Conservation (phyloP, 225 moss, liverwort and hornwort genomes). For the Ulota crispa region DNA sequence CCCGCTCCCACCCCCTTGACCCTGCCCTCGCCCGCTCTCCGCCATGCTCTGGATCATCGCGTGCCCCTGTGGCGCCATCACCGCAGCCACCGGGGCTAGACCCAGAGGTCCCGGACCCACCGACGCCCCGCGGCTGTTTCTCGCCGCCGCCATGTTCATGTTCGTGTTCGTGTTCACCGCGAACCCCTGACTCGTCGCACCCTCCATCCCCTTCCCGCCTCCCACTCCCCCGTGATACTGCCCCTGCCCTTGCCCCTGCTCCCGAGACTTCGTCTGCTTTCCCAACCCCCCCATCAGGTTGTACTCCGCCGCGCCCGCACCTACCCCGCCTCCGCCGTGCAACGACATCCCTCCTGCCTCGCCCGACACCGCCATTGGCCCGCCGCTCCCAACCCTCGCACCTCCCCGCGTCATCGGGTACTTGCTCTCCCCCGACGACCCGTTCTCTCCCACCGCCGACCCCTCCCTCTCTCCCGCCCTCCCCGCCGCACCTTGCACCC, state of each 20-base stretch:
- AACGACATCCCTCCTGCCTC: constrained; percentile 40
- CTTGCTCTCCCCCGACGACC: constrained; percentile 66
- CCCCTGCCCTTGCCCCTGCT: constrained; percentile 33
- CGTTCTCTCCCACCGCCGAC: constrained; percentile 46
- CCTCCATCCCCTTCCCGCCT: constrained; percentile 54
- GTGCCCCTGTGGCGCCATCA: constrained; percentile 94
- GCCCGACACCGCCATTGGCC: constrained; percentile 34
- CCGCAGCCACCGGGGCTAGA: constrained; percentile 77
- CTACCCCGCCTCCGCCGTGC: constrained; percentile 10
- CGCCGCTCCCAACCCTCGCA: constrained; percentile 23
- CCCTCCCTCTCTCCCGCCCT: constrained; percentile 60
- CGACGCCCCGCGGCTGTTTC: constrained; percentile 45
- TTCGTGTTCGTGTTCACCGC: constrained; percentile 28
- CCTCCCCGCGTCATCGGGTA: constrained; percentile 46
- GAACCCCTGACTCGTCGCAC: constrained; percentile 55
- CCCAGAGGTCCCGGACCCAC: constrained; percentile 88
- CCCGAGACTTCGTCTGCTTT: constrained; percentile 53
- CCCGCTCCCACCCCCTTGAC: constrained; percentile 34
- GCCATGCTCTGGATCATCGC: constrained; percentile 73
- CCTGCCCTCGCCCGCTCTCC: constrained; percentile 48
- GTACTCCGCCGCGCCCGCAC: constrained; percentile 43
- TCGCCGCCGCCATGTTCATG: constrained; percentile 45
- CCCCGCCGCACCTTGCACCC: constrained; percentile 46
- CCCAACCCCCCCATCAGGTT: constrained; percentile 53
- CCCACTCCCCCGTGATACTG: constrained; percentile 37